Evolutionary conservation across 2,329 filamentous ascomycete genomes (phyloP).

Genomic region (Scytalidium sp.): DNA sequence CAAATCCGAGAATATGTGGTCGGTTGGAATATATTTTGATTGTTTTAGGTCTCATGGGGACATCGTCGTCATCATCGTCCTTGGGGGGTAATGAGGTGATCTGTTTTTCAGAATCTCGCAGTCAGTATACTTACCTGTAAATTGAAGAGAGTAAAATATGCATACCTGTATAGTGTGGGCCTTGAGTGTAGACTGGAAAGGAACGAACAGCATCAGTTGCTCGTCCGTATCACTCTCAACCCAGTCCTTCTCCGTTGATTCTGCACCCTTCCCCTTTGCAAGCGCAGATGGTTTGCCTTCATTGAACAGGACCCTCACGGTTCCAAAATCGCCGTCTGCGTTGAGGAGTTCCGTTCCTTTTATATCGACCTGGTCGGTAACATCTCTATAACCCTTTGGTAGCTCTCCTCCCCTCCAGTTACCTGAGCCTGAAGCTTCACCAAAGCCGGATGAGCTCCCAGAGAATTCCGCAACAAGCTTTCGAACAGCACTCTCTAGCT

Average conservation of each 20-base stretch:
- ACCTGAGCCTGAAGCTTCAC: conserved; percentile 32
- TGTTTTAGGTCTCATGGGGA: conserved; percentile 75
- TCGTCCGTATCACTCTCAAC: conserved; percentile 96
- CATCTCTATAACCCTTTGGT: conserved; percentile 78
- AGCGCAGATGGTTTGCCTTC: conserved; percentile 62
- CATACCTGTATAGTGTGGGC: conserved; percentile 74
- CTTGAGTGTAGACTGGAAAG: conserved; percentile 85
- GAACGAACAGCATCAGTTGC: conserved; percentile 89
- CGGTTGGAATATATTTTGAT: conserved; percentile 87
- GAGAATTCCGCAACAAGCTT: conserved; percentile 67
- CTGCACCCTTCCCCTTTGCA: conserved; percentile 50
- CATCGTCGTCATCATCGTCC: conserved; percentile 66
- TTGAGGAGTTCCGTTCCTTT: conserved; percentile 85
- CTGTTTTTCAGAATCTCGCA: conserved; percentile 42
- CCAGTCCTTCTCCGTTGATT: conserved; percentile 65
- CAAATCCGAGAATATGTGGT: conserved; percentile 87
- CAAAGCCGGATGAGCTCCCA: conserved; percentile 28
- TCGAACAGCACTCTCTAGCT: conserved; percentile 68
- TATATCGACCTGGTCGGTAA: conserved; percentile 78
- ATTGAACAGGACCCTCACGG: conserved; percentile 73
- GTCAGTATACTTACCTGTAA: background rate
- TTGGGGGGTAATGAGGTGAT: conserved; percentile 75
- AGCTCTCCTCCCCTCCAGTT: conserved; percentile 73
- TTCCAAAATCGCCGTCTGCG: conserved; percentile 72
- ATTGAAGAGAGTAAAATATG: background rate